Base-by-base conservation (phyloP, 176 grass and related monocot genomes). In the Avena atlantica region DNA sequence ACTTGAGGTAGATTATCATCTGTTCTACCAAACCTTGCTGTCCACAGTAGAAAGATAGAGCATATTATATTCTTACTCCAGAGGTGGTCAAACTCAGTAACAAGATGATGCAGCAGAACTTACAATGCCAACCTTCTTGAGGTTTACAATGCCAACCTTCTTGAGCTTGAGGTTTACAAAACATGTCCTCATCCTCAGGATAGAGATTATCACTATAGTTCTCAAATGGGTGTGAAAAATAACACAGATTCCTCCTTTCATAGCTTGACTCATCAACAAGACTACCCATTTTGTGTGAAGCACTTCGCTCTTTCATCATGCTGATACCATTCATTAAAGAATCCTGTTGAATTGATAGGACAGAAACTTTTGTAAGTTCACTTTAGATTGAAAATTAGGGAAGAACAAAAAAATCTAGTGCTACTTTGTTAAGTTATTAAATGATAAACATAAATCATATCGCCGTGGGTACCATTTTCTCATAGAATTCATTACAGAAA, bases 51-150 rank as follows among this genome's bases (percentile, higher is more conserved):
- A 76, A 76, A 51, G 49, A 76, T 52, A 52, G 48, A 75, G 24
- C 79, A 69, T 29, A 51, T 85, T 52, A 74, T 56, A 84, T 87
- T 84, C 67, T 40, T 61, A 81, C 50, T 36, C 12, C 27, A 61
- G 24, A 87, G 69, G 76, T 80, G 25, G 21, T 50, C 21, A 79
- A 34, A 72, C 74, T 60, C 45, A 16, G 27, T 85, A 81, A 57
- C 44, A 84, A 91, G 40, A 81, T 85, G 68, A 40, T 17, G 50
- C 37, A 76, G 14, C 4, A 81, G 52, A 88, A 90, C 88, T 90
- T 86, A 93, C 91, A 62, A 83, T 74, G 78, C 82, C 86, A 88
- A 70, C 82, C 42, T 67, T 83, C 76, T 90, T 75, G 65, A 83
- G 57, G 31, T 34, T 90, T 86, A 93, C 91, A 62, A 83, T 74